These are phyloP conservation scores for Talaromyces nanjingensis DNA, from an alignment of 495 filamentous ascomycete genomes.

Conservation along the genomic window DNA sequence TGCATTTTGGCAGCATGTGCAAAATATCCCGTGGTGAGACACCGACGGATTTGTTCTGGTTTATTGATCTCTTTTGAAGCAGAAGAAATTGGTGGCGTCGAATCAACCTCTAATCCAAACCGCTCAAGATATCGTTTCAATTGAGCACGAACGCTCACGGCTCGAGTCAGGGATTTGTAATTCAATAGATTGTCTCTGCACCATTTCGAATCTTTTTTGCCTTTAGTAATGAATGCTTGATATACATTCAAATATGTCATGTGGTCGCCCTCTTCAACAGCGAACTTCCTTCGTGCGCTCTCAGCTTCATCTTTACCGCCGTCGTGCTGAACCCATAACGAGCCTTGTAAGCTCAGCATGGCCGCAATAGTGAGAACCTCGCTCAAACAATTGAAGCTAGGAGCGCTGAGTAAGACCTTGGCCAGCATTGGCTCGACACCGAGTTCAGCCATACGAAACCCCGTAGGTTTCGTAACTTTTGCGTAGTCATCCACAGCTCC, in stretches of 20 bases:
- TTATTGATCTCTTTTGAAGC: conserved; percentile 27
- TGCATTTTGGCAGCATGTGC: conserved; percentile 95
- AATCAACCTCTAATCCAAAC: conserved; percentile 68
- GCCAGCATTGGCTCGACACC: conserved; percentile 96
- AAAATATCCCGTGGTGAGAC: conserved; percentile 88
- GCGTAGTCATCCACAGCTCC: conserved; percentile 87
- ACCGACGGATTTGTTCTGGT: conserved; percentile 71
- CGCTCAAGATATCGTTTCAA: conserved; percentile 81
- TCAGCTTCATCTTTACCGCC: conserved; percentile 68
- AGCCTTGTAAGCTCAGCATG: conserved; percentile 83
- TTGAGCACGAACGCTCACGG: conserved; percentile 81
- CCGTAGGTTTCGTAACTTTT: conserved; percentile 82
- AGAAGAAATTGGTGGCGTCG: conserved; percentile 36
- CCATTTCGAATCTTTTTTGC: conserved; percentile 78
- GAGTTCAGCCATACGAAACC: conserved; percentile 88
- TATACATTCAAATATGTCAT: conserved; percentile 93
- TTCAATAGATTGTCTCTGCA: conserved; percentile 83
- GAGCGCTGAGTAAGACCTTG: conserved; percentile 76
- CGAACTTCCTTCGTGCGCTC: conserved; percentile 71
- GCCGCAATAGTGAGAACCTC: conserved; percentile 90
- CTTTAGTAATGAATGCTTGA: conserved; percentile 79
- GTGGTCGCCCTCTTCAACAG: conserved; percentile 91
- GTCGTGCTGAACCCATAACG: conserved; percentile 74
- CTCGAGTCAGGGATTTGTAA: conserved; percentile 72
- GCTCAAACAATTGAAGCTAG: conserved; percentile 67